Base-by-base conservation (phyloP, 2,329 filamentous ascomycete genomes). In the Colletotrichum cordylinicola region DNA sequence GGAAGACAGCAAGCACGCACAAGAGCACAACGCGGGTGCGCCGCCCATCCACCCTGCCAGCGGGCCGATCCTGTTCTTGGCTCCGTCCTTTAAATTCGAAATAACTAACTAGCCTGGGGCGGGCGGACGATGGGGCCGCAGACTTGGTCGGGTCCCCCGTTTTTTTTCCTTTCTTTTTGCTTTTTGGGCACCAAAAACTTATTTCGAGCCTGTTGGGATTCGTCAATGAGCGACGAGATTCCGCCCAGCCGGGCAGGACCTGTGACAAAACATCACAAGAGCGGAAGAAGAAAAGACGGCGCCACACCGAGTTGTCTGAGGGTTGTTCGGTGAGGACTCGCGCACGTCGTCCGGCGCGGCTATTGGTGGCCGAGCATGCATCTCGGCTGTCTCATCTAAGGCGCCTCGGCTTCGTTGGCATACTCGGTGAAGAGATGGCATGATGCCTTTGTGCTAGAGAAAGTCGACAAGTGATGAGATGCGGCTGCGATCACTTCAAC, bases 31-130 rank as follows among this genome's bases (percentile, higher is more conserved):
- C 39, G 39, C 39, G 39, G 39, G 9, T 48, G 39, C 39, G 18
- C 39, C 39, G 39, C 39, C 39, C 39, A 48, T 48, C 39, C 64
- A 61, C 68, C 60, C 68, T 27, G 69, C 55, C 18, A 67, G 69
- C 73, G 69, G 73, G 69, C 73, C 69, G 73, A 75, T 72, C 73
- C 73, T 72, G 69, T 48, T 64, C 73, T 72, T 75, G 69, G 69
- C 73, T 58, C n/a, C 27, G 61, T 31, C 16, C 56, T 64, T 35
- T 55, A 55, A 67, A 29, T 55, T 48, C 39, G 39, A 48, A 48
- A 48, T n/a, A 48, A 43, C 39, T n/a, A 48, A 43, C 39, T 48
- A 48, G 39, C 39, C 39, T 48, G 39, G 39, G 39, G 18, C 39
- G 39, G 39, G 39, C 39, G 39, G 39, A 48, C 39, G 18, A 48